Conservation (phyloP, 163 green algal genomes). For the Volvox carteri region DNA sequence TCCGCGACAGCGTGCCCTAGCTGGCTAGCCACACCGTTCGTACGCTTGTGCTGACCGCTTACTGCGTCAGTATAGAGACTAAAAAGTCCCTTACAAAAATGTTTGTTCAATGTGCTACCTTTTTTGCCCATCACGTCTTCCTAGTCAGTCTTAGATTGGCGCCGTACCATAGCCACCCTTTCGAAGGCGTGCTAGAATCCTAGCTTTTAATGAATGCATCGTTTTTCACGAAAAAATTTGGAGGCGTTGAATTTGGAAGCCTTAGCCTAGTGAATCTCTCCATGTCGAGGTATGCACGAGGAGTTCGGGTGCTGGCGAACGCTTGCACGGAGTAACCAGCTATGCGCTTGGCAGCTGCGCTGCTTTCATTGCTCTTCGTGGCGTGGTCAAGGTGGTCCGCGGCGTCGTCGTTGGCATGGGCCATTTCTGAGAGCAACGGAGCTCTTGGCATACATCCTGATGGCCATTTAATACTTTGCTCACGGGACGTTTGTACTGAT, state of each 20-base stretch:
- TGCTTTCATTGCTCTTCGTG: not conserved
- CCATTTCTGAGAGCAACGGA: not conserved
- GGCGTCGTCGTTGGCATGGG: not conserved
- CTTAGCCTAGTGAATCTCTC: not conserved
- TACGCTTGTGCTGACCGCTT: no score
- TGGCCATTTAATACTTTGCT: not conserved
- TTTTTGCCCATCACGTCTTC: no score
- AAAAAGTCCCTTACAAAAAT: no score
- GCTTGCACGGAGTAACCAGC: constrained; percentile 4
- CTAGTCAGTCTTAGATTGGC: not conserved
- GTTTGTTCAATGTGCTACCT: no score
- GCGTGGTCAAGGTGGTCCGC: constrained; percentile 34
- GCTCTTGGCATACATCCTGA: not conserved
- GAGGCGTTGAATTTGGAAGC: not conserved
- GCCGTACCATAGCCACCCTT: not conserved
- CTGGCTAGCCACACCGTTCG: no score
- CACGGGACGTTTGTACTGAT: not conserved
- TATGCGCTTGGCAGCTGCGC: not conserved
- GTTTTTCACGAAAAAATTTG: not conserved
- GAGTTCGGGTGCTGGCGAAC: not conserved
- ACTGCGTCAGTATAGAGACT: no score
- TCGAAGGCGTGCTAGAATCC: not conserved
- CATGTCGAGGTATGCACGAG: not conserved
- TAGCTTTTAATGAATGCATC: not conserved
- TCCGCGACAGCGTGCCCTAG: no score